Evolutionary conservation across 1,139 yeast genomes (phyloP).

Genomic region (Pichia sp.): DNA sequence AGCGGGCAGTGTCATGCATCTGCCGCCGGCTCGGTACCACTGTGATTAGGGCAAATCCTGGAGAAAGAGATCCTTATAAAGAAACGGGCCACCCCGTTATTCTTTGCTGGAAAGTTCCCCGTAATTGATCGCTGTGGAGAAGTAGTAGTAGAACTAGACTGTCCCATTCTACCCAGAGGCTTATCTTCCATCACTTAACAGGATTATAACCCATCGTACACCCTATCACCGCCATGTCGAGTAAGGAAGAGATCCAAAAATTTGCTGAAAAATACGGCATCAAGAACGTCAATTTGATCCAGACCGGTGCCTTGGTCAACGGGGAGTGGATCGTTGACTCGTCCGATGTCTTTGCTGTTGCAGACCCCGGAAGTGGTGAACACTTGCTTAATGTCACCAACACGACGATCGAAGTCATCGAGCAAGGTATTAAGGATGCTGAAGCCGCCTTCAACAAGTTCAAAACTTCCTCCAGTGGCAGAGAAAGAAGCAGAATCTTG

Average conservation of each 20-base stretch:
- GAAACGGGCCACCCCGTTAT: too few species aligned
- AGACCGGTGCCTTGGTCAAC: constrained; percentile 29
- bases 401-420: constrained; percentile 52
- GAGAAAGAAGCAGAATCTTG: constrained; percentile 65
- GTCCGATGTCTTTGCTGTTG: constrained; percentile 55
- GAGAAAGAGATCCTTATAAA: too few species aligned
- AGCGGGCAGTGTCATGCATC: too few species aligned
- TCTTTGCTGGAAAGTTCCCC: too few species aligned
- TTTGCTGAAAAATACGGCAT: constrained; percentile 30
- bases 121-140: too few species aligned
- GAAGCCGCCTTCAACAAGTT: constrained; percentile 55
- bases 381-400: constrained; percentile 56
- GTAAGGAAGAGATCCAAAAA: constrained; percentile 21
- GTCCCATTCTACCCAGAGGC: too few species aligned
- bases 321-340: constrained; percentile 26
- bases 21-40: too few species aligned
- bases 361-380: constrained; percentile 72
- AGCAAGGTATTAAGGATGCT: constrained; percentile 62
- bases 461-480: constrained; percentile 51
- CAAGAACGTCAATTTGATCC: constrained; percentile 26
- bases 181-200: too few species aligned
- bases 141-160: too few species aligned
- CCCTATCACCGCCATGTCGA: constrained; percentile 21
- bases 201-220: background rate
- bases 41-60: too few species aligned